Evolutionary conservation across 768 basidiomycete species (phyloP), one percentile per base, ranked within the genome.

Genomic region (Lactarius pseudohatsudake): DNA sequence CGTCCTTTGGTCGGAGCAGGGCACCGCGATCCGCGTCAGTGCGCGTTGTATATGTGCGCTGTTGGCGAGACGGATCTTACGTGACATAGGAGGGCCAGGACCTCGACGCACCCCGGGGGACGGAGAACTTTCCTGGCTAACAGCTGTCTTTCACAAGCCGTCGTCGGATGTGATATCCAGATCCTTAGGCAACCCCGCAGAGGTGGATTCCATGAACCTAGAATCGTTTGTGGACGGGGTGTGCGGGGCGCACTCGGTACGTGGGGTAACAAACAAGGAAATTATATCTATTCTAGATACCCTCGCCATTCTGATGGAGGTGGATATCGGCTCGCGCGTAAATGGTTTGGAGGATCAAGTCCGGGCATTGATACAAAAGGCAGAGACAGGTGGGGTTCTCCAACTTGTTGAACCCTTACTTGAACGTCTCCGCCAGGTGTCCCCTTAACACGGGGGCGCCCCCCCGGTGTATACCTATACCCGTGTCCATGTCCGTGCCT

Each of bases 21-120:
- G 11, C 56, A 13, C 34, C 16, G 56, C 56, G 15, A 15, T 57
- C 28, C 30, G 56, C 18, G 56, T 57, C 56, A 32, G 18, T 13
- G 56, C 56, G 7, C 56, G 32, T n/a, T 57, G 56, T 22, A 57
- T 57, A 9, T 57, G 56, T 4, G 56, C 56, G 13, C 56, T 57
- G 30, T 32, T 57, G 4, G 56, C 56, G 3, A 30, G 34, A 57
- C 56, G n/a, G 18, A n/a, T 34, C 30, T 57, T 57, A 36, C 28
- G 22, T 26, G 50, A 50, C 22, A 50, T 50, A 50, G 50, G 50
- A 26, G 50, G 22, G 22, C 22, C 22, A 22, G 6, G 1, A 26
- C 13, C 56, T 13, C 32, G 56, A 34, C 56, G 34, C 18, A 3
- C 2, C 30, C 32, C 30, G 8, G 9, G 3, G 9, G 32, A 32